These are phyloP conservation scores for Hypoxylon cercidicola DNA, from an alignment of 495 filamentous ascomycete species.

Conservation along the genomic window DNA sequence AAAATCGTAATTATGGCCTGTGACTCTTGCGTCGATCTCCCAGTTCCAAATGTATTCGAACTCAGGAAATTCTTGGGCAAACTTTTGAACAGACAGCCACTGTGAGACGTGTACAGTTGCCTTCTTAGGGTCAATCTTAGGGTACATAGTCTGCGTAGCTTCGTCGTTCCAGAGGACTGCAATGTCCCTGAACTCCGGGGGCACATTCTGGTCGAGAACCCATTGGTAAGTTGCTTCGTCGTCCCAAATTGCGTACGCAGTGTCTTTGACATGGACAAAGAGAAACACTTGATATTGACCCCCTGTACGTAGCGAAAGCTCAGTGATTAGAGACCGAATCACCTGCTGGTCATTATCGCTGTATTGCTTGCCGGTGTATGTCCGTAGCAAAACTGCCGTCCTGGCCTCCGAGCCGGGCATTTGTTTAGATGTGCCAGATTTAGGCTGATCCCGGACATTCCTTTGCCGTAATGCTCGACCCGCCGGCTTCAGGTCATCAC, in stretches of 20 bases:
- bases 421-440: constrained; percentile 22
- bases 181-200: constrained; percentile 72
- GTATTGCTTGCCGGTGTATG: constrained; percentile 73
- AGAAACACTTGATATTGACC: constrained; percentile 82
- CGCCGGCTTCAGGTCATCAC: constrained; percentile 16
- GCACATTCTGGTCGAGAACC: constrained; percentile 64
- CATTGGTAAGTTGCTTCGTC: constrained; percentile 63
- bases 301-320: constrained; percentile 76
- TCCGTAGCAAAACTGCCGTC: constrained; percentile 76
- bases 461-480: constrained; percentile 16
- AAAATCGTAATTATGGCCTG: constrained; percentile 76
- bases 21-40: constrained; percentile 77
- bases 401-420: constrained; percentile 54
- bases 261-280: constrained; percentile 76
- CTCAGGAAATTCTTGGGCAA: constrained; percentile 73
- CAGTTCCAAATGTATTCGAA: constrained; percentile 83
- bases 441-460: constrained; percentile 12
- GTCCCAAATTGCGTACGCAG: constrained; percentile 63
- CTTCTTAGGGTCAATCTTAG: constrained; percentile 55
- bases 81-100: constrained; percentile 70
- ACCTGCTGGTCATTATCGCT: constrained; percentile 75
- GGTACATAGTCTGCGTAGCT: constrained; percentile 67
- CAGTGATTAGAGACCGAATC: constrained; percentile 77
- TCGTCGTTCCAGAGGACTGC: constrained; percentile 74
- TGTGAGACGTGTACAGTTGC: constrained; percentile 59